Conservation (phyloP, 2,329 filamentous ascomycete genomes). For the Daldinia sp. region DNA sequence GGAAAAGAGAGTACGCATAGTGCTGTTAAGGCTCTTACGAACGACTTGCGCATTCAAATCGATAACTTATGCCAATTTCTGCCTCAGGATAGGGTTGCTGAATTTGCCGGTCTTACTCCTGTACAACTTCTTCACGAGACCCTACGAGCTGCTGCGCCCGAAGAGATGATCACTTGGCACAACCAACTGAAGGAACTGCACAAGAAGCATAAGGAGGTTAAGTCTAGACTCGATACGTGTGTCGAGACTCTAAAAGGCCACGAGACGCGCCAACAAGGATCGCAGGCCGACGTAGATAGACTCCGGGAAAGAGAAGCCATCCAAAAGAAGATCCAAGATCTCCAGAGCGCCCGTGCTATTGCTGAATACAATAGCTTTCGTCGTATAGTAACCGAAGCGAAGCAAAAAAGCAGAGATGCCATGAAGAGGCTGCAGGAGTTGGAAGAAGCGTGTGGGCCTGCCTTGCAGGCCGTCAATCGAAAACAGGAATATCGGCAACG, state of each 20-base stretch:
- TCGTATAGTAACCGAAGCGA: slow-evolving; percentile 63
- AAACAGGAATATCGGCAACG: slow-evolving; percentile 76
- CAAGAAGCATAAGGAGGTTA: slow-evolving; percentile 73
- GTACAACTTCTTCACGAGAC: slow-evolving; percentile 87
- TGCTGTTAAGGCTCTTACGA: slow-evolving; percentile 74
- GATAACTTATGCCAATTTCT: slow-evolving; percentile 98
- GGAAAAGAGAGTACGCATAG: slow-evolving; percentile 72
- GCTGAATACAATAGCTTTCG: slow-evolving; percentile 72
- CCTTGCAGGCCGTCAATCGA: slow-evolving; percentile 73
- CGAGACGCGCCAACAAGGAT: slow-evolving; percentile 77
- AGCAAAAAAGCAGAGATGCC: slow-evolving; percentile 65
- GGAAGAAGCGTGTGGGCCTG: slow-evolving; percentile 71
- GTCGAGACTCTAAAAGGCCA: slow-evolving; percentile 73
- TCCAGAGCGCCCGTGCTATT: slow-evolving; percentile 75
- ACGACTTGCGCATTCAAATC: slow-evolving; percentile 86
- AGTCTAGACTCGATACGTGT: slow-evolving; percentile 69
- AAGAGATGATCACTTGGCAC: slow-evolving; percentile 84
- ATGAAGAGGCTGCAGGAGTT: slow-evolving; percentile 69
- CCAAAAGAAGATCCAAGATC: slow-evolving; percentile 70
- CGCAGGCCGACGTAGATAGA: slow-evolving; percentile 85
- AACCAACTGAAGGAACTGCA: slow-evolving; percentile 78
- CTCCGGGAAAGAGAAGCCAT: slow-evolving; percentile 80
- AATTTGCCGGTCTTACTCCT: slow-evolving; percentile 87
- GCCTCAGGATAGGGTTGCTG: slow-evolving; percentile 93
- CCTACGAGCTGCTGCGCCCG: slow-evolving; percentile 85